Conservation (phyloP, 2,329 filamentous ascomycete genomes). For the Fusarium floridanum region DNA sequence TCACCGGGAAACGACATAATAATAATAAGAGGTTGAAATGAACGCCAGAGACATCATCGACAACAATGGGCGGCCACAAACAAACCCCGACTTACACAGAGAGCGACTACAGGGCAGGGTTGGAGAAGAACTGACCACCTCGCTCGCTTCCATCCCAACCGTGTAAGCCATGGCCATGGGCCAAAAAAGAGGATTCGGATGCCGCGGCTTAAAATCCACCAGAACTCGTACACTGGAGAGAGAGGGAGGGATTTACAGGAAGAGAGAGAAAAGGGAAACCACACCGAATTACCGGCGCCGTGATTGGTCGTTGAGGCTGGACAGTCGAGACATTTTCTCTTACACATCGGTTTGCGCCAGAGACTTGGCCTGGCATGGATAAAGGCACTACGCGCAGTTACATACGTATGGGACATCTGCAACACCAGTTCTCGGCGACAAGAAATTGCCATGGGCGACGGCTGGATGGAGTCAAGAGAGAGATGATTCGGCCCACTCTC, state of each 20-base stretch:
- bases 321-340: conserved; percentile 24
- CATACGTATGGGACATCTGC: not conserved
- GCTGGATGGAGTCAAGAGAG: conserved; percentile 28
- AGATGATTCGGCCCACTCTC: conserved; percentile 45
- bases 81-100: conserved; percentile 19
- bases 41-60: not conserved
- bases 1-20: not conserved
- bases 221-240: not conserved
- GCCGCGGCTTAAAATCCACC: conserved; percentile 23
- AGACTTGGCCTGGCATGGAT: conserved; percentile 25
- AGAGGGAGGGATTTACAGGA: conserved; percentile 17
- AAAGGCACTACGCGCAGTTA: not conserved
- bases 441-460: conserved; percentile 45
- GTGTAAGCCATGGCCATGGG: conserved; percentile 13
- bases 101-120: conserved; percentile 27
- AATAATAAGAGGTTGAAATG: not conserved
- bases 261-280: conserved; percentile 9
- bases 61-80: not conserved
- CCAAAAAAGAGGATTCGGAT: conserved; percentile 22
- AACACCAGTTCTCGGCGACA: conserved; percentile 17
- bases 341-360: conserved; percentile 25
- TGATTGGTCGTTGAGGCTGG: conserved; percentile 25
- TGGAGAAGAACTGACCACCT: conserved; percentile 9
- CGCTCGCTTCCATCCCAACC: not conserved
- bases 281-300: conserved; percentile 16